Evolutionary conservation across 345 rosid species (phyloP).

Genomic region (Salix arbutifolia): DNA sequence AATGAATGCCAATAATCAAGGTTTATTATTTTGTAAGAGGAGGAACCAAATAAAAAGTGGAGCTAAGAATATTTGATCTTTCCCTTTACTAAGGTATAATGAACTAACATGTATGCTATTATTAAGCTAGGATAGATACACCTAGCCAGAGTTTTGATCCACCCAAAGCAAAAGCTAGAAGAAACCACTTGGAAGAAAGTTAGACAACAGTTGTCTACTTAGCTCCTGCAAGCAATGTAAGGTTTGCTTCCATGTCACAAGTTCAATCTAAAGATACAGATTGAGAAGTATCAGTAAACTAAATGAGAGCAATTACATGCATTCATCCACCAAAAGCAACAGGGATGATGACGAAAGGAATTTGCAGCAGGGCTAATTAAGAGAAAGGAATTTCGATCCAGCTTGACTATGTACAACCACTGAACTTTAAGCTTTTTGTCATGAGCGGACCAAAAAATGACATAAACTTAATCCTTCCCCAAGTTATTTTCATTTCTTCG

Average conservation of each 20-base stretch:
- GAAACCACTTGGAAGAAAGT: background rate
- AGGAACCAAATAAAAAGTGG: background rate
- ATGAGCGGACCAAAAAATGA: background rate
- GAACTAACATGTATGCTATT: background rate
- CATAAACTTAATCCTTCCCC: background rate
- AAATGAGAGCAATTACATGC: background rate
- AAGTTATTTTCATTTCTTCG: too few species aligned
- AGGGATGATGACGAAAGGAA: too few species aligned
- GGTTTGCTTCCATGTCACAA: background rate
- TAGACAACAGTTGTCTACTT: background rate
- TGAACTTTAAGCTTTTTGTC: background rate
- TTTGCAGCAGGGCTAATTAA: background rate
- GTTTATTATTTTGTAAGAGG: background rate
- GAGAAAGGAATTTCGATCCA: background rate
- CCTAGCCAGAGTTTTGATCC: background rate
- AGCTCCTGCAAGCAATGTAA: background rate
- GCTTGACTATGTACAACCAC: background rate
- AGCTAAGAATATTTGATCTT: background rate
- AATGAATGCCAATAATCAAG: background rate
- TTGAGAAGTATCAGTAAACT: background rate
- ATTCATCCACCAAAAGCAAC: background rate
- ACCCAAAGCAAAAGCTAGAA: background rate
- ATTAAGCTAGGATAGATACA: background rate
- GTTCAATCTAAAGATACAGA: background rate
- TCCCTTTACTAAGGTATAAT: background rate